A percentile compares a stretch with the other conserved stretches of the same genome.
Evolutionary conservation across 352 stramenopile genomes (phyloP).

Genomic region (Pythium myriotylum): DNA sequence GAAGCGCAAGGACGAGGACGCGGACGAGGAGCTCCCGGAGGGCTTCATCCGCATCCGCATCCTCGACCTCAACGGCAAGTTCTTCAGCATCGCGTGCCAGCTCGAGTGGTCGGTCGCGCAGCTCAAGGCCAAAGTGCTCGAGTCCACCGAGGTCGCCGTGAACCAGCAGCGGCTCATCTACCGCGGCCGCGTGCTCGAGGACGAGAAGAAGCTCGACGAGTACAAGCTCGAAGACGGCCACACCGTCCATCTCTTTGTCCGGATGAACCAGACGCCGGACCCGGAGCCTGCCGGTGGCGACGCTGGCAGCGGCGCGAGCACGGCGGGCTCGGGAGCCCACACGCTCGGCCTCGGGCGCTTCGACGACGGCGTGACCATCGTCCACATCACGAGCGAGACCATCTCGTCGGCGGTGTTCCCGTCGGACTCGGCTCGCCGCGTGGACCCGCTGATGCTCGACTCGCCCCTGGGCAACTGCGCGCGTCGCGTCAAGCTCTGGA

Average conservation of each 20-base stretch:
- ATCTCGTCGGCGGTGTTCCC: slow-evolving; percentile 86
- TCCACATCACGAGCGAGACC: slow-evolving; percentile 82
- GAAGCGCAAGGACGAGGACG: not conserved
- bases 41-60: slow-evolving; percentile 72
- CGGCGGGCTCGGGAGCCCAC: slow-evolving; percentile 20
- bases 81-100: slow-evolving; percentile 71
- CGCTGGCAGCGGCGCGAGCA: not conserved
- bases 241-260: slow-evolving; percentile 91
- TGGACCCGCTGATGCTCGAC: slow-evolving; percentile 88
- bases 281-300: slow-evolving; percentile 37
- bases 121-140: slow-evolving; percentile 75
- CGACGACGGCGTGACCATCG: slow-evolving; percentile 53
- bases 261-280: slow-evolving; percentile 60
- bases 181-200: slow-evolving; percentile 86
- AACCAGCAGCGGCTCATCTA: slow-evolving; percentile 91
- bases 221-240: slow-evolving; percentile 93
- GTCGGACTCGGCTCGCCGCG: slow-evolving; percentile 74
- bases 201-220: slow-evolving; percentile 63
- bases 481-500: slow-evolving; percentile 86
- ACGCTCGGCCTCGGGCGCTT: slow-evolving; percentile 36
- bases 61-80: slow-evolving; percentile 85
- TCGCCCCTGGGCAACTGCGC: slow-evolving; percentile 81
- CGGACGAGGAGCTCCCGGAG: slow-evolving; percentile 17
- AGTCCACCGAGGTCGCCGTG: slow-evolving; percentile 71
- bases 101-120: slow-evolving; percentile 65